Conservation (phyloP, 306 rosid species). For the Trifolium pratense region DNA sequence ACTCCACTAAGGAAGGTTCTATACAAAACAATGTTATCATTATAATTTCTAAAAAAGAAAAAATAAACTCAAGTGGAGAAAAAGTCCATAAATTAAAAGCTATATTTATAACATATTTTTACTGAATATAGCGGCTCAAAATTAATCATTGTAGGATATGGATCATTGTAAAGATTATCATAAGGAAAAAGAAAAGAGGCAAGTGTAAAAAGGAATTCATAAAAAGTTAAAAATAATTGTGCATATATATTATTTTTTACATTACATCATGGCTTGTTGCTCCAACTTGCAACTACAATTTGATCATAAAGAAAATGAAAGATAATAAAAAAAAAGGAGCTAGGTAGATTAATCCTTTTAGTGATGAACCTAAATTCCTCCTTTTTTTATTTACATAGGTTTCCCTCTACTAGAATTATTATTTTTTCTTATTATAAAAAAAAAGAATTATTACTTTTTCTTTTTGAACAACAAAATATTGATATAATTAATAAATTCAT, state of each 20-base stretch:
- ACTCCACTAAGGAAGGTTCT: constrained; percentile 53
- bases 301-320: constrained; percentile 23
- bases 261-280: constrained; percentile 13
- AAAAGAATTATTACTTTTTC: too few species aligned
- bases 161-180: constrained; percentile 48
- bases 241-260: constrained; percentile 9
- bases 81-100: background rate
- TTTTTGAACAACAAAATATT: too few species aligned
- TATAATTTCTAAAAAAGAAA: constrained; percentile 3
- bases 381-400: background rate
- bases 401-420: too few species aligned
- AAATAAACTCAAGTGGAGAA: background rate
- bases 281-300: constrained; percentile 43
- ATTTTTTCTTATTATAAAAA: too few species aligned
- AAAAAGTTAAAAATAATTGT: constrained; percentile 41
- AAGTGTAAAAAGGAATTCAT: constrained; percentile 25
- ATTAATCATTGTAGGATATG: constrained; percentile 32
- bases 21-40: constrained; percentile 16
- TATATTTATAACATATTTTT: background rate
- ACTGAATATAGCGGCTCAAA: constrained; percentile 41
- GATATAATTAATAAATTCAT: too few species aligned
- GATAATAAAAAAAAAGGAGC: background rate
- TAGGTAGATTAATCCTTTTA: background rate
- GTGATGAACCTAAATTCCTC: constrained; percentile 13
- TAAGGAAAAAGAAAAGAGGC: constrained; percentile 13